phyloP scores from a whole-genome alignment of 805 yeast genomes.

The Peterozyma toletana region DNA sequence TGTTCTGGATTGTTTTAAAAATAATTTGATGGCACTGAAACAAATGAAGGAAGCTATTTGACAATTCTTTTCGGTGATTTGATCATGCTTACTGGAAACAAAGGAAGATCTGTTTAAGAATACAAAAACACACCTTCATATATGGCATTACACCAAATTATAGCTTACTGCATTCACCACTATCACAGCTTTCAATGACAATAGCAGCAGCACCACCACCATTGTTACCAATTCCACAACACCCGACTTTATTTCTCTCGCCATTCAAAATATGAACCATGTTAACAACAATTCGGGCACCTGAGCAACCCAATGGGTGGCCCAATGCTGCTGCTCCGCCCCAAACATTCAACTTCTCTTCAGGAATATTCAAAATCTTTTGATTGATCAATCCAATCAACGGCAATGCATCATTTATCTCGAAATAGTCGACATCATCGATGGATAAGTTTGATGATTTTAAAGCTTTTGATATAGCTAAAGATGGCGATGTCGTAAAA shows the following conservation, averaged over 20 bases:
- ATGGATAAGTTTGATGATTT: slow-evolving; percentile 70
- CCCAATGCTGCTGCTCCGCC: slow-evolving; percentile 98
- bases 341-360: slow-evolving; percentile 70
- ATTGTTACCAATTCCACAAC: slow-evolving; percentile 96
- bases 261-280: slow-evolving; percentile 71
- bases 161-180: too few relatives aligned
- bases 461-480: slow-evolving; percentile 93
- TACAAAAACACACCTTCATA: too few relatives aligned
- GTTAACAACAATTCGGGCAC: slow-evolving; percentile 87
- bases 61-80: too few relatives aligned
- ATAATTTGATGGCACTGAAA: too few relatives aligned
- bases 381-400: slow-evolving; percentile 91
- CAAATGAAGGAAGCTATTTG: too few relatives aligned
- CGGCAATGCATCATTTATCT: slow-evolving; percentile 95
- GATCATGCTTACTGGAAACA: too few relatives aligned
- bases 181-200: slow-evolving; percentile 55
- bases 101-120: too few relatives aligned
- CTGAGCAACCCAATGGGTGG: slow-evolving; percentile 91
- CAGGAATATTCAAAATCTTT: slow-evolving; percentile 56
- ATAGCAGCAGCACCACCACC: slow-evolving; percentile 98
- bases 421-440: slow-evolving; percentile 78
- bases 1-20: too few relatives aligned
- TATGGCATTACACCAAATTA: too few relatives aligned
- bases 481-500: slow-evolving; percentile 91
- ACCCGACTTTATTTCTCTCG: slow-evolving; percentile 73